phyloP scores from a whole-genome alignment of 768 basidiomycete genomes.

The Pleurotus salmoneostramineus region DNA sequence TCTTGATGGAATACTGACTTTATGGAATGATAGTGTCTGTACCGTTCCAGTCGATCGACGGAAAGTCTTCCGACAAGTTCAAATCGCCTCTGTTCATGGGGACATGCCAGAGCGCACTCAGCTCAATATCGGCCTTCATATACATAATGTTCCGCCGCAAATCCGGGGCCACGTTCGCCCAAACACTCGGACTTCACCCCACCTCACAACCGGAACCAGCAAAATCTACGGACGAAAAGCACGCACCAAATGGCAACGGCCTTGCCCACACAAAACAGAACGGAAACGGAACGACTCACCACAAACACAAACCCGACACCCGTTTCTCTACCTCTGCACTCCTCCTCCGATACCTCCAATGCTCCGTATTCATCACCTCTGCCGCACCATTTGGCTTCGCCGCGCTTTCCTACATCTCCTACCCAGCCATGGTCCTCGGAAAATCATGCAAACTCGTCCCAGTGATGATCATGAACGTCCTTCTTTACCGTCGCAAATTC shows the following conservation, averaged over 20 bases:
- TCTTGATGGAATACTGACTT: slow-evolving; percentile 1
- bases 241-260: slow-evolving; percentile 18
- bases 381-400: slow-evolving; percentile 97
- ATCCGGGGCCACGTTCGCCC: slow-evolving; percentile 44
- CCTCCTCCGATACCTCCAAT: slow-evolving; percentile 76
- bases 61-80: slow-evolving; percentile 65
- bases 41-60: slow-evolving; percentile 72
- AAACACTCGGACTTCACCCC: slow-evolving; percentile 58
- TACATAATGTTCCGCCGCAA: slow-evolving; percentile 69
- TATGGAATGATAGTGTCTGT: slow-evolving; percentile 59
- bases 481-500: slow-evolving; percentile 91
- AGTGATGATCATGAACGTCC: slow-evolving; percentile 95
- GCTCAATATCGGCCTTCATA: slow-evolving; percentile 69
- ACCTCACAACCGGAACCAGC: slow-evolving; percentile 11
- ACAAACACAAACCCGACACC: slow-evolving; percentile 23
- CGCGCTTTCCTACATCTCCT: slow-evolving; percentile 91
- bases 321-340: slow-evolving; percentile 39
- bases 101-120: slow-evolving; percentile 78
- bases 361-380: slow-evolving; percentile 81
- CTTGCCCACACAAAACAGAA: slow-evolving; percentile 21
- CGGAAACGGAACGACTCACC: slow-evolving; percentile 27
- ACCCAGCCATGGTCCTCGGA: slow-evolving; percentile 97
- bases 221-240: slow-evolving; percentile 9
- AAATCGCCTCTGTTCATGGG: slow-evolving; percentile 83
- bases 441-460: slow-evolving; percentile 99